Conservation (phyloP, 2,329 filamentous ascomycete species). For the Penicillium sp. region DNA sequence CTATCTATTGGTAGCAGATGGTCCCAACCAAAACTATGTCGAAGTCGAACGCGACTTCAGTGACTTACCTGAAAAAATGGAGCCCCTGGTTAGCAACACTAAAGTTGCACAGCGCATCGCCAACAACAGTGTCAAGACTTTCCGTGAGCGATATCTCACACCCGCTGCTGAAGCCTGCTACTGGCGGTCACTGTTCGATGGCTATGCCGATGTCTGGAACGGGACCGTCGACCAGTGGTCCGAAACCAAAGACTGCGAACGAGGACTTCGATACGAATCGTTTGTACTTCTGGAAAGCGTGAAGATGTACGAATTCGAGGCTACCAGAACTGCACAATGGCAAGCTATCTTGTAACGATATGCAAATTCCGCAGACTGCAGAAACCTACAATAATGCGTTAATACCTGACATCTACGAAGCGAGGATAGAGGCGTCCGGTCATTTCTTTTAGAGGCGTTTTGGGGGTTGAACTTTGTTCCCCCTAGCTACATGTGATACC, state of each 20-base stretch:
- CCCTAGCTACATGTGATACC: slow-evolving; percentile 5
- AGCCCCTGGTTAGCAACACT: slow-evolving; percentile 40
- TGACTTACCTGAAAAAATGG: slow-evolving; percentile 49
- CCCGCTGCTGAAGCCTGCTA: slow-evolving; percentile 54
- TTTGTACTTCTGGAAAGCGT: slow-evolving; percentile 32
- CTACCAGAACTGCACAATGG: slow-evolving; percentile 6
- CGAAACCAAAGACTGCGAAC: slow-evolving; percentile 10
- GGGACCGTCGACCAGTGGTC: slow-evolving; percentile 19
- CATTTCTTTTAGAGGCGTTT: not conserved
- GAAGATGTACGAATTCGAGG: slow-evolving; percentile 28
- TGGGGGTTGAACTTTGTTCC: not conserved
- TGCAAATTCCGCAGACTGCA: not conserved
- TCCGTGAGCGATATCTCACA: slow-evolving; percentile 53
- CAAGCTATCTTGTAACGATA: not conserved
- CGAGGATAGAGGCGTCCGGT: not conserved
- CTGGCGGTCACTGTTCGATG: slow-evolving; percentile 48
- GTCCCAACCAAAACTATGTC: slow-evolving; percentile 50
- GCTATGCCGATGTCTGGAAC: slow-evolving; percentile 29
- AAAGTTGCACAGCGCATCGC: slow-evolving; percentile 47
- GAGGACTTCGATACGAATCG: slow-evolving; percentile 34
- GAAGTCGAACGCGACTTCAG: slow-evolving; percentile 55
- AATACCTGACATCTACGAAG: not conserved
- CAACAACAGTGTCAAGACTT: slow-evolving; percentile 46
- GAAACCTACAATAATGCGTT: slow-evolving; percentile 3
- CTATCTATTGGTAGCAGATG: slow-evolving; percentile 44